A percentile compares a stretch with the other conserved stretches of the same genome.
Evolutionary conservation across 2,329 filamentous ascomycete genomes (phyloP).

Genomic region (Fusarium lateritium): DNA sequence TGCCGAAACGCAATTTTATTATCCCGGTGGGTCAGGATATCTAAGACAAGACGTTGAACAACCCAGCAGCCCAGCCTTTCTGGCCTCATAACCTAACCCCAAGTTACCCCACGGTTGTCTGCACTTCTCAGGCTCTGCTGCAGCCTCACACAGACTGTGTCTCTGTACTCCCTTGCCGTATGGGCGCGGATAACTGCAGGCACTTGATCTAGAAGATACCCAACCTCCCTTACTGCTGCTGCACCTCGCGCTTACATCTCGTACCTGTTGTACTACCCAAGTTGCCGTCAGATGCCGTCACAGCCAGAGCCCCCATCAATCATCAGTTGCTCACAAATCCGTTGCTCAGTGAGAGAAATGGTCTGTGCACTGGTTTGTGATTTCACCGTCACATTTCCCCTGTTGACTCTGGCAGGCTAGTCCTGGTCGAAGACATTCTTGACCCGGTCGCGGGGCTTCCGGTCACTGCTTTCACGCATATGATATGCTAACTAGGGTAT

Average conservation of each 20-base stretch:
- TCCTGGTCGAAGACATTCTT: slow-evolving; percentile 32
- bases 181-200: slow-evolving; percentile 32
- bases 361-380: slow-evolving; percentile 20
- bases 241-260: slow-evolving; percentile 39
- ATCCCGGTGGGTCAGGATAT: slow-evolving; percentile 24
- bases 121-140: slow-evolving; percentile 29
- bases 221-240: slow-evolving; percentile 28
- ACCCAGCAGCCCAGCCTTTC: slow-evolving; percentile 14
- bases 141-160: slow-evolving; percentile 32
- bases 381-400: slow-evolving; percentile 28
- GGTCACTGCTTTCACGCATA: slow-evolving; percentile 35
- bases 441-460: slow-evolving; percentile 36
- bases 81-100: slow-evolving; percentile 34
- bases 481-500: slow-evolving; percentile 25
- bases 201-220: slow-evolving; percentile 34
- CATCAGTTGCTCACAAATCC: slow-evolving; percentile 8
- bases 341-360: slow-evolving; percentile 15
- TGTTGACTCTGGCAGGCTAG: slow-evolving; percentile 31
- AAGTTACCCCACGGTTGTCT: slow-evolving; percentile 26
- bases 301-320: slow-evolving; percentile 10
- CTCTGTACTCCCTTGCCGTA: slow-evolving; percentile 14
- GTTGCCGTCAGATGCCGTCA: slow-evolving; percentile 16
- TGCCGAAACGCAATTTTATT: slow-evolving; percentile 30
- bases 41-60: not conserved
- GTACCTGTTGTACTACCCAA: slow-evolving; percentile 45